A percentile compares a stretch with the other conserved stretches of the same genome.
phyloP scores from a whole-genome alignment of 331 rosid genomes.

The Malus hybrid region DNA sequence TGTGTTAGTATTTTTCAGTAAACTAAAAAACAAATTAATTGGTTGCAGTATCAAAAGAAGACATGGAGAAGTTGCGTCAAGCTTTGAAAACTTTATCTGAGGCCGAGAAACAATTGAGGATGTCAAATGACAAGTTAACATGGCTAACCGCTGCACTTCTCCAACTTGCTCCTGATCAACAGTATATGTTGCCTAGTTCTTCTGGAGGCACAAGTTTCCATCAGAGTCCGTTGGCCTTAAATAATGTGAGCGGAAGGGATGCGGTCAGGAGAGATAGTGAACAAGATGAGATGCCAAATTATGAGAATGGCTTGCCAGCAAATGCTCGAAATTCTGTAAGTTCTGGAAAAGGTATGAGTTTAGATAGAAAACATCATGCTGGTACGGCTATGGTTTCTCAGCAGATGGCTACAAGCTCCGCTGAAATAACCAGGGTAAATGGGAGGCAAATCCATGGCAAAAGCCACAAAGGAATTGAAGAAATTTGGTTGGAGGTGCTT shows the following conservation, averaged over 20 bases:
- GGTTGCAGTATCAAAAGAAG: constrained; percentile 77
- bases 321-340: constrained; percentile 51
- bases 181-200: constrained; percentile 84
- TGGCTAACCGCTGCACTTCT: constrained; percentile 98
- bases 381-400: constrained; percentile 43
- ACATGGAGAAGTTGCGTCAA: constrained; percentile 97
- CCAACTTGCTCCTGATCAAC: constrained; percentile 98
- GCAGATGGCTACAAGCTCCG: constrained; percentile 26
- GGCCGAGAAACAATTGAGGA: constrained; percentile 94
- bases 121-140: constrained; percentile 90
- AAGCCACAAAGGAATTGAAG: constrained; percentile 49
- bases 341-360: constrained; percentile 42
- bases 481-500: constrained; percentile 88
- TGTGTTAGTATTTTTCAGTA: not conserved
- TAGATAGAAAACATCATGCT: constrained; percentile 47
- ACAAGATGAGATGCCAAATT: constrained; percentile 38
- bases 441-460: constrained; percentile 45
- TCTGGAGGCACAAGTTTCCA: constrained; percentile 80
- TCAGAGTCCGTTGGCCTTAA: constrained; percentile 65
- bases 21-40: not conserved
- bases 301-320: constrained; percentile 41
- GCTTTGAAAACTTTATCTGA: constrained; percentile 94
- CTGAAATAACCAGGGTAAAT: constrained; percentile 31
- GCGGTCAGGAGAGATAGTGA: constrained; percentile 32
- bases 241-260: constrained; percentile 37